Evolutionary conservation across 495 filamentous ascomycete genomes (phyloP).

Genomic region (Hyaloscypha variabilis): DNA sequence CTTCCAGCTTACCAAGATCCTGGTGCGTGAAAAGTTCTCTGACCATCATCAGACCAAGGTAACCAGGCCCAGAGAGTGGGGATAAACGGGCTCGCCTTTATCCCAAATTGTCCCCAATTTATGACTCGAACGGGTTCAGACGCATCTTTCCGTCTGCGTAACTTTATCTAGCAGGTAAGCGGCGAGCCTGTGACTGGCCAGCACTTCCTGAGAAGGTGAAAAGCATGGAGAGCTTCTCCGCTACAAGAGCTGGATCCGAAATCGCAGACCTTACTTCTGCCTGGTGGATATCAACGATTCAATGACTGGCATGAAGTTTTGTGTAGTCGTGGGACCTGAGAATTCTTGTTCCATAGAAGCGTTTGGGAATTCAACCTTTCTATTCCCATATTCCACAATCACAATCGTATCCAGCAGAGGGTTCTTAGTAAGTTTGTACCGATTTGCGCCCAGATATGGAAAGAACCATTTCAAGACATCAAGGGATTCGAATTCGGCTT

Average conservation of each 20-base stretch:
- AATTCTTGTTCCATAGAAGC: background rate
- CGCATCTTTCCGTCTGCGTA: background rate
- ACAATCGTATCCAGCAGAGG: too few species aligned
- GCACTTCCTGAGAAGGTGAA: background rate
- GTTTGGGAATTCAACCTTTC: too few species aligned
- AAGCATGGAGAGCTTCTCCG: slow-evolving; percentile 1
- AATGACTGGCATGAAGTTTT: background rate
- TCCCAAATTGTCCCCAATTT: slow-evolving; percentile 5
- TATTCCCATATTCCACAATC: too few species aligned
- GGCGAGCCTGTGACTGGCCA: background rate
- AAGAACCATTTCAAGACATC: slow-evolving; percentile 1
- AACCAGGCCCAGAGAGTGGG: slow-evolving; percentile 5
- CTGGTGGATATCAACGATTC: background rate
- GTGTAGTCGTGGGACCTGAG: background rate
- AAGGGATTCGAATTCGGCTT: background rate
- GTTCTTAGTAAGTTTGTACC: background rate
- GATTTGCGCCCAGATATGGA: slow-evolving; percentile 1
- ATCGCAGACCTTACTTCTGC: background rate
- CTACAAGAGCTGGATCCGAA: background rate
- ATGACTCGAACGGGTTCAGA: background rate
- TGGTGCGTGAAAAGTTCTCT: background rate
- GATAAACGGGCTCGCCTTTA: background rate
- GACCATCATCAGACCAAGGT: slow-evolving; percentile 8
- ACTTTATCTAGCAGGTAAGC: too few species aligned
- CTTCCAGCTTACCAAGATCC: background rate